Conservation (phyloP, 148 eudicot genomes). For the Nepenthes gracilis region DNA sequence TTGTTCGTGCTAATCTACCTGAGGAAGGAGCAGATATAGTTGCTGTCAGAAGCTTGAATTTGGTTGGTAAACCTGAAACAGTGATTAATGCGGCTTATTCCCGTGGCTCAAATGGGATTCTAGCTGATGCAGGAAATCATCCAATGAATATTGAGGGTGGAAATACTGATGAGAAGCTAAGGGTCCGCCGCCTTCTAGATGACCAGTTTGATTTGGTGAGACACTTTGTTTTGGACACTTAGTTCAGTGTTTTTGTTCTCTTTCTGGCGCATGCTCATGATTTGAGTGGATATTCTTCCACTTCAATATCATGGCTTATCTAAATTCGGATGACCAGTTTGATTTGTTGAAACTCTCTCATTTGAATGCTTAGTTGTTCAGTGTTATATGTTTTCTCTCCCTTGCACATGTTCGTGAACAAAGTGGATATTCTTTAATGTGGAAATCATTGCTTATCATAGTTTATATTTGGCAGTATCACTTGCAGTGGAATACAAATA, state of each 20-base stretch:
- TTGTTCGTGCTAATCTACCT: constrained; percentile 54
- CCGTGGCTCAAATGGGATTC: constrained; percentile 9
- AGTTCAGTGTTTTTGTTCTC: neutral
- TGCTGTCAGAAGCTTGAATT: constrained; percentile 16
- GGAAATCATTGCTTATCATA: too few relatives aligned
- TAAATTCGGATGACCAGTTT: too few relatives aligned
- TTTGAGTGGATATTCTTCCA: too few relatives aligned
- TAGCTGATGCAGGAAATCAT: constrained; percentile 9
- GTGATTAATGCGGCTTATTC: constrained; percentile 10
- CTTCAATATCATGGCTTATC: too few relatives aligned
- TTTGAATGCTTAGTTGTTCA: too few relatives aligned
- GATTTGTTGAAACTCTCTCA: too few relatives aligned
- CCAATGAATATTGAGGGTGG: constrained; percentile 3
- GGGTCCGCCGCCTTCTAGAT: constrained; percentile 60
- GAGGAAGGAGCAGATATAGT: constrained; percentile 31
- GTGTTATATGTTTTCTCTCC: too few relatives aligned
- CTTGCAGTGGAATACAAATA: too few relatives aligned
- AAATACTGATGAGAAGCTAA: constrained; percentile 25
- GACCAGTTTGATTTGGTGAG: constrained; percentile 89
- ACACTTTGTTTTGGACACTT: neutral
- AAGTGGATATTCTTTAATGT: too few relatives aligned
- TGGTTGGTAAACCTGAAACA: constrained; percentile 13
- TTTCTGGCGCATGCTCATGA: neutral
- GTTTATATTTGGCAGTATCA: too few relatives aligned
- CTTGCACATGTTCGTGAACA: too few relatives aligned